These are phyloP conservation scores for Escovopsis sp. DNA, from an alignment of 2,329 filamentous ascomycete species.

Conservation along the genomic window DNA sequence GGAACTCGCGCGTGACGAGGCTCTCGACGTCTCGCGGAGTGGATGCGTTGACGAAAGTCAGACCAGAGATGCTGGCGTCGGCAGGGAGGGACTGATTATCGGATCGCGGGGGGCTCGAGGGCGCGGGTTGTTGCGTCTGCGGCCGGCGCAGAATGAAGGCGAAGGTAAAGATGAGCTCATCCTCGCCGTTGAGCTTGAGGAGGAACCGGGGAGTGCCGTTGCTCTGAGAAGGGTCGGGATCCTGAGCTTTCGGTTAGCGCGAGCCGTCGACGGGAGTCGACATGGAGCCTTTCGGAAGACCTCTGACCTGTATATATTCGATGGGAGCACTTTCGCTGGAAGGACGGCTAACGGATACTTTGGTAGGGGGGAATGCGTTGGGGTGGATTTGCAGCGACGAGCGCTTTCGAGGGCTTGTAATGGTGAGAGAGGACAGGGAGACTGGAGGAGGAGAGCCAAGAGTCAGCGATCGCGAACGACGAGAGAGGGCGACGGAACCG, in stretches of 20 bases:
- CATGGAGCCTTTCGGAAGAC: no score
- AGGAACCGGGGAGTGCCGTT: constrained; percentile 55
- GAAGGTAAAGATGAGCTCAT: constrained; percentile 87
- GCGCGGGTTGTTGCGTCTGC: constrained; percentile 13
- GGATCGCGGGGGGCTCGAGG: constrained; percentile 29
- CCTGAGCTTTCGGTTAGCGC: constrained; percentile 34
- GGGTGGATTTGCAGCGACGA: constrained; percentile 65
- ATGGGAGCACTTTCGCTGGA: constrained; percentile 59
- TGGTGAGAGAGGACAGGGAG: constrained; percentile 67
- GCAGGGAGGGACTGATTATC: constrained; percentile 31
- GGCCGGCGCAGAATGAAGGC: constrained; percentile 64
- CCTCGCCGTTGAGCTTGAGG: constrained; percentile 75
- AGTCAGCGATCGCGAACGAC: constrained; percentile 5
- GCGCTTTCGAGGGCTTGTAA: constrained; percentile 68
- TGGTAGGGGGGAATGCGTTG: constrained; percentile 75
- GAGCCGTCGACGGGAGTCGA: neutral
- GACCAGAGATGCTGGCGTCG: constrained; percentile 71
- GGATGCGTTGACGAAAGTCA: constrained; percentile 86
- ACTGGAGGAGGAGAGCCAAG: constrained; percentile 36
- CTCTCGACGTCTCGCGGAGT: constrained; percentile 82
- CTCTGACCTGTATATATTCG: constrained; percentile 78
- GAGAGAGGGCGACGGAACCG: neutral
- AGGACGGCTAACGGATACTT: constrained; percentile 59
- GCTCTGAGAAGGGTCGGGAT: constrained; percentile 49
- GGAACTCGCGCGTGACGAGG: constrained; percentile 85